Conservation (phyloP, 140 eudicot species). For the Stevia rebaudiana region DNA sequence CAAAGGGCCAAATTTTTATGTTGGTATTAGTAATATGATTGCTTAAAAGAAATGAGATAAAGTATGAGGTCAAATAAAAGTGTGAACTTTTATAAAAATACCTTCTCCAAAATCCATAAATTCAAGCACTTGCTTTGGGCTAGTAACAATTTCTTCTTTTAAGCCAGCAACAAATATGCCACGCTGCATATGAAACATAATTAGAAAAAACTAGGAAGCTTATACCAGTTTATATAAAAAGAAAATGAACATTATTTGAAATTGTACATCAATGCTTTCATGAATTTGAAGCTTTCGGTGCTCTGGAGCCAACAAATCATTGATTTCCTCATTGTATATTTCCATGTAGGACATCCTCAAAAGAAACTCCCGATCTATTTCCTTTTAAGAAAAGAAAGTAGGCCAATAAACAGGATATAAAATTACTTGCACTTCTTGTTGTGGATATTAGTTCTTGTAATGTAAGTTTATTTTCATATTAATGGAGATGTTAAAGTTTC, state of each 20-base stretch:
- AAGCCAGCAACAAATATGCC: slow-evolving; percentile 97
- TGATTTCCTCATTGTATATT: slow-evolving; percentile 92
- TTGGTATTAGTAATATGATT: slow-evolving; percentile 8
- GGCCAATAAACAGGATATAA: not conserved
- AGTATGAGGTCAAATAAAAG: not conserved
- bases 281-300: slow-evolving; percentile 86
- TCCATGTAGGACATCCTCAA: slow-evolving; percentile 98
- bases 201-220: not conserved
- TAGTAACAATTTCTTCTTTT: slow-evolving; percentile 89
- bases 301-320: slow-evolving; percentile 91
- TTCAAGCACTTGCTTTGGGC: slow-evolving; percentile 86
- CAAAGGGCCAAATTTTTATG: not conserved
- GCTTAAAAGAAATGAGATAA: not conserved
- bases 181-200: slow-evolving; percentile 39
- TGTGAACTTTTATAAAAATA: slow-evolving; percentile 19
- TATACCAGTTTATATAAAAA: not conserved
- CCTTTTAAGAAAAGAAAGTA: slow-evolving; percentile 31
- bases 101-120: slow-evolving; percentile 95
- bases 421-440: slow-evolving; percentile 1
- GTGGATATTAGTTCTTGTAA: not conserved
- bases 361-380: slow-evolving; percentile 76
- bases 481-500: not conserved
- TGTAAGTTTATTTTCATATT: not conserved
- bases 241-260: not conserved
- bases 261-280: slow-evolving; percentile 78